Conservation (phyloP, 768 basidiomycete species). For the Tulasnella sp. region DNA sequence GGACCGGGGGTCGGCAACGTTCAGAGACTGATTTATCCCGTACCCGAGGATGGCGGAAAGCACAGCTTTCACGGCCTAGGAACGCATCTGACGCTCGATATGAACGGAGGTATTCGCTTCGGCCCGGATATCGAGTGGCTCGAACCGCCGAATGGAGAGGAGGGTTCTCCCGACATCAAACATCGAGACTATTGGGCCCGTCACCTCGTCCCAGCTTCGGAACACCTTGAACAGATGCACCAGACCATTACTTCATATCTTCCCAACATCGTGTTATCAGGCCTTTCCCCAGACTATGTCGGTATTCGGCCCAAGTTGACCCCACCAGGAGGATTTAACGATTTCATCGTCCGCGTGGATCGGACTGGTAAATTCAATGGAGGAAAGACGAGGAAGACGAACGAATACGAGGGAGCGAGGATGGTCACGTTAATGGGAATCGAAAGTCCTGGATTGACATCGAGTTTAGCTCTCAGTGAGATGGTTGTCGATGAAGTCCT, state of each 20-base stretch:
- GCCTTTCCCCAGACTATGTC: constrained; percentile 70
- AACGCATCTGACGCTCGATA: constrained; percentile 81
- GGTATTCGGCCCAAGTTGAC: constrained; percentile 85
- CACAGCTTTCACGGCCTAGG: constrained; percentile 70
- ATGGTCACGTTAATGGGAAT: constrained; percentile 86
- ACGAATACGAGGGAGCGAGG: constrained; percentile 21
- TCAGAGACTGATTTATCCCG: constrained; percentile 81
- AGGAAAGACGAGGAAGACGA: neutral
- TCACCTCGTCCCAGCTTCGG: constrained; percentile 52
- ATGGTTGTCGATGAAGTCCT: constrained; percentile 44
- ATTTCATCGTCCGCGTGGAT: constrained; percentile 67
- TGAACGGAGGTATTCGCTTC: constrained; percentile 77
- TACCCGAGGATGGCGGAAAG: constrained; percentile 38
- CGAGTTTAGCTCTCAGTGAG: constrained; percentile 79
- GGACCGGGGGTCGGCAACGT: constrained; percentile 62
- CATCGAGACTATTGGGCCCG: constrained; percentile 60
- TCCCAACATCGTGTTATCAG: constrained; percentile 47
- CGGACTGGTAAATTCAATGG: constrained; percentile 34
- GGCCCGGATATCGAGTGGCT: constrained; percentile 92
- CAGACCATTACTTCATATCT: constrained; percentile 63
- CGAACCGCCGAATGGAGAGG: constrained; percentile 29
- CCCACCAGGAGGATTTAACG: constrained; percentile 62
- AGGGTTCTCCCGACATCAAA: constrained; percentile 31
- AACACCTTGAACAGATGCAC: constrained; percentile 48
- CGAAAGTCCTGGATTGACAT: constrained; percentile 86